Evolutionary conservation across 129 eudicot genomes (phyloP).

Genomic region (Mikania micrantha): DNA sequence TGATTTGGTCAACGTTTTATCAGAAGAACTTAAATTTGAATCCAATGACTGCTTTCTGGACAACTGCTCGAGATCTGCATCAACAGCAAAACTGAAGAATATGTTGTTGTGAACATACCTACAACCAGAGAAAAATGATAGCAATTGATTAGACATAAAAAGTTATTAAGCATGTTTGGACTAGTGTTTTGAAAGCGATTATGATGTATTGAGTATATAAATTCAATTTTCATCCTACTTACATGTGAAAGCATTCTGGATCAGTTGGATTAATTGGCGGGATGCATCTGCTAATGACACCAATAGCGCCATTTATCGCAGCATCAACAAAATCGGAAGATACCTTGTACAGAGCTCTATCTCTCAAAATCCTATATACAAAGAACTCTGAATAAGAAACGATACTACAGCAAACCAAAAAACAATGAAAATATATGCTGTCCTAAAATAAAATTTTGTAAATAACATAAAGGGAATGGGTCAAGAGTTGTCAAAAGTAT

Average conservation of each 20-base stretch:
- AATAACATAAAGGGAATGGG: too few species aligned
- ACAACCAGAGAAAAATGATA: slow-evolving; percentile 4
- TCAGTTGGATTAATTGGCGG: slow-evolving; percentile 99
- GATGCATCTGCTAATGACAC: slow-evolving; percentile 92
- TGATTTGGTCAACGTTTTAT: slow-evolving; percentile 17
- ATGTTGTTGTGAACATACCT: slow-evolving; percentile 99
- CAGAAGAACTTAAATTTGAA: slow-evolving; percentile 31
- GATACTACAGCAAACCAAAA: too few species aligned
- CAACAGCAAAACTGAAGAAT: slow-evolving; percentile 97
- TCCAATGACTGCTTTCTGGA: slow-evolving; percentile 47
- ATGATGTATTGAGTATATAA: background rate
- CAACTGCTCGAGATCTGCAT: slow-evolving; percentile 86
- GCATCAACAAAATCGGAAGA: slow-evolving; percentile 97
- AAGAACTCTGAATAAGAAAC: background rate
- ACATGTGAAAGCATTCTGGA: slow-evolving; percentile 99
- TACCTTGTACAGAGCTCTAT: slow-evolving; percentile 86
- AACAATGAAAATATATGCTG: too few species aligned
- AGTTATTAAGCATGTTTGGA: background rate
- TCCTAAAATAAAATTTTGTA: too few species aligned
- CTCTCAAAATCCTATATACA: slow-evolving; percentile 76
- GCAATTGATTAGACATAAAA: background rate
- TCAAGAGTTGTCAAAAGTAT: too few species aligned
- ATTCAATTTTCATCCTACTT: slow-evolving; percentile 22
- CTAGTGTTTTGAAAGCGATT: background rate
- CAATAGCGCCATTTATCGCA: slow-evolving; percentile 94